A percentile compares a stretch with the other conserved stretches of the same genome.
Evolutionary conservation across 1,284 basidiomycete species (phyloP).

Genomic region (Coniferiporia sulphurascens): DNA sequence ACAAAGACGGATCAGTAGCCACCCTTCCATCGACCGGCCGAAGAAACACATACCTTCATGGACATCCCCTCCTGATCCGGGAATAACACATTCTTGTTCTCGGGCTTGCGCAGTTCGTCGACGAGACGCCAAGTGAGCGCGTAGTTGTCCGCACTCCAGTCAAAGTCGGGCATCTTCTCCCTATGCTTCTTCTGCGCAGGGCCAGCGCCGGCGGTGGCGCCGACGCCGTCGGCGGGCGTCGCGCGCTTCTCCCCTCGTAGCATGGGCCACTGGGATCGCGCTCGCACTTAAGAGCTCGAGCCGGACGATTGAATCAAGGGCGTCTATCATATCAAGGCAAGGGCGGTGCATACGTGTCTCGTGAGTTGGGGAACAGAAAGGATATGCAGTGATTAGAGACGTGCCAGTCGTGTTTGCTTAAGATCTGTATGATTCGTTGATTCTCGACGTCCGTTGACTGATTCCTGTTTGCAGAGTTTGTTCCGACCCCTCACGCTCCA

Average conservation of each 20-base stretch:
- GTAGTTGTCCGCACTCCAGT: constrained; percentile 16
- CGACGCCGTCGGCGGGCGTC: constrained; percentile 2
- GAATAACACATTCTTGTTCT: constrained; percentile 15
- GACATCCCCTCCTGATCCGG: constrained; percentile 12
- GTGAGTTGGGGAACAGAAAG: neutral
- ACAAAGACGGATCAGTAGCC: neutral
- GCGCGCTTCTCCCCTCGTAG: constrained; percentile 18
- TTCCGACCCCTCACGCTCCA: too few relatives aligned
- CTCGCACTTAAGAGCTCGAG: neutral
- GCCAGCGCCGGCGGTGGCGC: neutral
- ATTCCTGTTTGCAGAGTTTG: neutral
- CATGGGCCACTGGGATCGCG: constrained; percentile 5
- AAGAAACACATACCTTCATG: constrained; percentile 1
- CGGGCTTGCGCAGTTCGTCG: constrained; percentile 11
- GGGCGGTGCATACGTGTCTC: neutral
- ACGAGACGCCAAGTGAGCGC: constrained; percentile 14
- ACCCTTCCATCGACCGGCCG: too few relatives aligned
- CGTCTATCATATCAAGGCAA: neutral
- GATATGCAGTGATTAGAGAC: neutral
- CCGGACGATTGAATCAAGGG: neutral
- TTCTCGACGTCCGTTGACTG: constrained; percentile 4
- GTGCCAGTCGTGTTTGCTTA: constrained; percentile 1
- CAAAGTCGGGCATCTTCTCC: constrained; percentile 17
- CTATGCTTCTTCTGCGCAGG: constrained; percentile 10
- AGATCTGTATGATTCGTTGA: neutral